Base-by-base conservation (phyloP, 495 filamentous ascomycete genomes). In the Penicillium lagena region DNA sequence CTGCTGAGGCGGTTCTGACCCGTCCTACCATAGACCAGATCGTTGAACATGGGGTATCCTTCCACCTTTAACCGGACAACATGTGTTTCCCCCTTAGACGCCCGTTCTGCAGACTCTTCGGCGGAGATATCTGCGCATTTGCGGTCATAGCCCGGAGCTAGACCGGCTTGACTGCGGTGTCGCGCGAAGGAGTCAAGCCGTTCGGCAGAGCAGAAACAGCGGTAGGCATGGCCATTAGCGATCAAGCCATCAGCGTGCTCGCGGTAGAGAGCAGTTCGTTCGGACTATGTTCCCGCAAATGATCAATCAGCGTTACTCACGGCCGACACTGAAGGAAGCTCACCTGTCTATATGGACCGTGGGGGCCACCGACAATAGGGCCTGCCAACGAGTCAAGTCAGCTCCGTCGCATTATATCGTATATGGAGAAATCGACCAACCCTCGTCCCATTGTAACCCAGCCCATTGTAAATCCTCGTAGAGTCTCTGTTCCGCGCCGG, bases 401-500 rank as follows among this genome's bases (percentile, higher is more conserved):
- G 44, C 39, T 28, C 30, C 27, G 37, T 22, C 32, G 44, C 14
- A 40, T 35, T 0, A 22, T 22, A 22, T 6, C 6, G 22, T 22
- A 22, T 6, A 22, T 22, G 22, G 2, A 22, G 22, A 22, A 22
- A 22, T 38, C 33, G 28, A 7, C 52, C 33, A 45, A 70, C 89
- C 93, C 80, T 98, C 94, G 67, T 97, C 90, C 90, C 91, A 97
- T 39, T 84, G 72, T 28, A 97, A 67, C 1, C 93, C 90, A 15
- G 87, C 85, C 93, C 93, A 97, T 64, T 76, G 68, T 37, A 98
- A 59, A 63, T 96, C 90, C 38, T 84, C 69, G 53, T 78, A 83
- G 2, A 98, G 63, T 46, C 78, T 76, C 47, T 82, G 58, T 62
- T 95, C 89, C 4, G 94, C 89, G 49, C 79, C 87, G 2, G 72